A percentile compares a stretch with the other conserved stretches of the same genome.
Evolutionary conservation across 2,329 filamentous ascomycete species (phyloP).

Genomic region (Microcyclosporella mali): DNA sequence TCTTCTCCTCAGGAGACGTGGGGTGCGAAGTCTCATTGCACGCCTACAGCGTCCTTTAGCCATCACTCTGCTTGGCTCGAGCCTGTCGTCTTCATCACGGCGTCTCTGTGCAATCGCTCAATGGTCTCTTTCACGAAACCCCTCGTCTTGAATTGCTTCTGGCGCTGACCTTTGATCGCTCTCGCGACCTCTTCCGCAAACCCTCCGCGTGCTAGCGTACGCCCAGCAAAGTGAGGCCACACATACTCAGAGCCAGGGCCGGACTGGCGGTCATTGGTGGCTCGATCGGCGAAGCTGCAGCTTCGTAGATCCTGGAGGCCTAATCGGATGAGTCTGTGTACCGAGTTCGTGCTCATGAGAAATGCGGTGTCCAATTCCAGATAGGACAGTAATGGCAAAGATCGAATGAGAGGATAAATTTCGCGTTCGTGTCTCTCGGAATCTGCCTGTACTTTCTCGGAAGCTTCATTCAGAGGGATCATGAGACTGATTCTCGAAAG

Average conservation of each 20-base stretch:
- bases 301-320: constrained; percentile 2
- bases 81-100: too few relatives aligned
- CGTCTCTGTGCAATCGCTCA: too few relatives aligned
- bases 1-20: constrained; percentile 5
- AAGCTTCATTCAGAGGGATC: neutral
- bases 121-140: too few relatives aligned
- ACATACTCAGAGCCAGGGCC: constrained; percentile 2
- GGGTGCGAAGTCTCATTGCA: constrained; percentile 16
- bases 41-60: too few relatives aligned
- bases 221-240: constrained; percentile 7
- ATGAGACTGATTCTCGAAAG: constrained; percentile 12
- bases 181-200: constrained; percentile 10
- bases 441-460: neutral
- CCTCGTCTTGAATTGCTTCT: constrained; percentile 1
- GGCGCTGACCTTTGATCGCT: constrained; percentile 8
- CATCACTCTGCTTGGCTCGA: too few relatives aligned
- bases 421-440: neutral
- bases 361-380: constrained; percentile 14
- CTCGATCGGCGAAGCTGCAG: constrained; percentile 3
- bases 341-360: constrained; percentile 1
- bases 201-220: constrained; percentile 5
- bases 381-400: constrained; percentile 6
- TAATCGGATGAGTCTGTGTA: constrained; percentile 2
- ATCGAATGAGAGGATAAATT: constrained; percentile 1
- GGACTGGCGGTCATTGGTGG: neutral